Base-by-base conservation (phyloP, 2,329 filamentous ascomycete species). In the Alternaria viburni region DNA sequence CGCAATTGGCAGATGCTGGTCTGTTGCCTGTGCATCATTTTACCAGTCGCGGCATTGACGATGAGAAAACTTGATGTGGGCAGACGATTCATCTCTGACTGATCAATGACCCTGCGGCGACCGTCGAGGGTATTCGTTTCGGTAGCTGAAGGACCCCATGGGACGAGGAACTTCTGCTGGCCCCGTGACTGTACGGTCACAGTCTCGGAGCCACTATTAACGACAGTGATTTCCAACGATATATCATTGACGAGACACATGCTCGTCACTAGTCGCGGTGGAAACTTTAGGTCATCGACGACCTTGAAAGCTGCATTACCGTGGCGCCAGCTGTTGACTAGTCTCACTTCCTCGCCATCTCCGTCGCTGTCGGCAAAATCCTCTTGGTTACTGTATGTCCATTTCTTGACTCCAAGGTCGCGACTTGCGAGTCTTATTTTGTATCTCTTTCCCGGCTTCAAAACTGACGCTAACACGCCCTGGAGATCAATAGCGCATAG, bases 271-370 rank as follows among this genome's bases (percentile, higher is more conserved):
- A 52, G 6, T 19, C 21, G 41, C 19, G 47, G 46, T 25, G 56
- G 47, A 10, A 44, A 52, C 8, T 17, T 17, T 5, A 58, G 32
- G 15, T 32, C 43, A 17, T 52, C 25, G 10, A 51, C 32, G 17
- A 52, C 56, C 4, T 45, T 58, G 46, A 52, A 58, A 15, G 46
- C 43, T 30, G 56, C 56, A 10, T 25, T 23, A 4, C 56, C 32
- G 32, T 43, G 32, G 6, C 45, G 30, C n/a, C 49, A 56, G 25
- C 58, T 57, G 51, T 56, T 61, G 17, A 45, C 58, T 17, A 61
- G 32, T 32, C 23, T 56, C 30, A 25, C 51, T 23, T 30, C 17
- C 23, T 50, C 44, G 25, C 17, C 5, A 17, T 56, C n/a, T 17
- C 45, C 9, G 23, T 56, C n/a, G 13, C 45, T 41, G 15, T 46